phyloP scores from a whole-genome alignment of 371 early-diverging fungal genomes.

The Lichtheimia ornata region DNA sequence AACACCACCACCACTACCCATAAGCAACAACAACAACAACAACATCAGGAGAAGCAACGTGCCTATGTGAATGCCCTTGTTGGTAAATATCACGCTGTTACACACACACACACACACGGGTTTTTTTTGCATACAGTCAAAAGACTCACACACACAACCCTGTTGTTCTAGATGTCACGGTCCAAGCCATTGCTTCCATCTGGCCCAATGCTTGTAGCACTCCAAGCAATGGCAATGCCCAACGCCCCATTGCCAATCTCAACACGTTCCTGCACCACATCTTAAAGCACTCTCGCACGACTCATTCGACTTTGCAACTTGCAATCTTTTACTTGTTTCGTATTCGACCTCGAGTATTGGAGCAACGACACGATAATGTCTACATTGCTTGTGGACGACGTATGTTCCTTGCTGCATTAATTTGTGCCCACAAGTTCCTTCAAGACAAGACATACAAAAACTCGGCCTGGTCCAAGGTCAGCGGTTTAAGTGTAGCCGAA shows the following conservation, averaged over 20 bases:
- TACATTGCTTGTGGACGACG: constrained; percentile 69
- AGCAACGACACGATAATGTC: constrained; percentile 28
- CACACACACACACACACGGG: constrained; percentile 1
- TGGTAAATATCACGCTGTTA: constrained; percentile 30
- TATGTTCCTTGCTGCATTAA: constrained; percentile 79
- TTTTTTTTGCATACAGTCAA: not conserved
- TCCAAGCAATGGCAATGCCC: constrained; percentile 24
- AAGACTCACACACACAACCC: not conserved
- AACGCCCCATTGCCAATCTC: constrained; percentile 58
- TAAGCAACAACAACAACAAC: constrained; percentile 14
- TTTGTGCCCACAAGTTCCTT: constrained; percentile 79
- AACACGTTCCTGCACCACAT: constrained; percentile 74
- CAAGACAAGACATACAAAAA: constrained; percentile 81
- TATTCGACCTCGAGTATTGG: constrained; percentile 43
- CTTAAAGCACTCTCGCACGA: constrained; percentile 73
- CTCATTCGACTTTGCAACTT: constrained; percentile 78
- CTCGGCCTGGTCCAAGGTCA: constrained; percentile 80
- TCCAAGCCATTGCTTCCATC: constrained; percentile 59
- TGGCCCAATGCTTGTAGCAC: constrained; percentile 44
- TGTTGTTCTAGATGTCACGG: constrained; percentile 35
- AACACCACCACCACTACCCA: constrained; percentile 4
- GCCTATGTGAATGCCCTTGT: constrained; percentile 50
- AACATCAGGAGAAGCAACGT: constrained; percentile 26
- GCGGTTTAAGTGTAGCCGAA: constrained; percentile 69
- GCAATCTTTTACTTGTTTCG: constrained; percentile 73